Conservation (phyloP, 257 asterid species). For the Eucommia ulmoides region DNA sequence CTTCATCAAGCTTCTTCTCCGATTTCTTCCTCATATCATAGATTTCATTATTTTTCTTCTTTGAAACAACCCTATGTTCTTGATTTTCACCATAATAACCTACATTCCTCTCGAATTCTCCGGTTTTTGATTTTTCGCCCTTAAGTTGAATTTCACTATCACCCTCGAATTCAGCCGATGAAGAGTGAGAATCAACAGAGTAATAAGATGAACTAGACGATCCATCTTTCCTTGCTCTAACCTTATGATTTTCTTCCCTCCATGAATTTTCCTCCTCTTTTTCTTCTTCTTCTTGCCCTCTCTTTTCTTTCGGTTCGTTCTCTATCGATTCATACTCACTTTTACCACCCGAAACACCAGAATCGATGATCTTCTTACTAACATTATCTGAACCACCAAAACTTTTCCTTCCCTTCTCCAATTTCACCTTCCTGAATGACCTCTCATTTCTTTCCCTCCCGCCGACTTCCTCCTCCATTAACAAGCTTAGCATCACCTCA, state of each 20-base stretch:
- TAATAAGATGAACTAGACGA: constrained; percentile 76
- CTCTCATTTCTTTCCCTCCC: constrained; percentile 30
- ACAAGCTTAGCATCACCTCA: constrained; percentile 70
- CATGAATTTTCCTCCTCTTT: constrained; percentile 12
- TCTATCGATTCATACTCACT: constrained; percentile 15
- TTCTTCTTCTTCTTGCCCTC: constrained; percentile 26
- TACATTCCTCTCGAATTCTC: constrained; percentile 21
- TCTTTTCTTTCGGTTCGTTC: constrained; percentile 24
- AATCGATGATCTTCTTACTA: neutral
- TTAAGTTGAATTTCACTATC: constrained; percentile 39
- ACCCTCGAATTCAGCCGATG: constrained; percentile 39
- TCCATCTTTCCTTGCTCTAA: constrained; percentile 47
- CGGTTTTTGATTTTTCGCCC: no score
- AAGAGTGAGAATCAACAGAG: constrained; percentile 57
- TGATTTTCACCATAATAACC: constrained; percentile 16
- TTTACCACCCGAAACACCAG: neutral
- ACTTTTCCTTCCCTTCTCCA: constrained; percentile 25
- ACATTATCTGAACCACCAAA: constrained; percentile 13
- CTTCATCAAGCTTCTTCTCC: constrained; percentile 71
- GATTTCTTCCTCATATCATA: constrained; percentile 64
- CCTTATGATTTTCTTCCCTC: constrained; percentile 27
- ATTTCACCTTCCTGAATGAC: constrained; percentile 23
- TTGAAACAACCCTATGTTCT: constrained; percentile 20
- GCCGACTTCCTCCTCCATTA: constrained; percentile 50
- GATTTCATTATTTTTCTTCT: constrained; percentile 31